A percentile compares a stretch with the other conserved stretches of the same genome.
Evolutionary conservation across 257 asterid genomes (phyloP).

Genomic region (Ocimum tenuiflorum): DNA sequence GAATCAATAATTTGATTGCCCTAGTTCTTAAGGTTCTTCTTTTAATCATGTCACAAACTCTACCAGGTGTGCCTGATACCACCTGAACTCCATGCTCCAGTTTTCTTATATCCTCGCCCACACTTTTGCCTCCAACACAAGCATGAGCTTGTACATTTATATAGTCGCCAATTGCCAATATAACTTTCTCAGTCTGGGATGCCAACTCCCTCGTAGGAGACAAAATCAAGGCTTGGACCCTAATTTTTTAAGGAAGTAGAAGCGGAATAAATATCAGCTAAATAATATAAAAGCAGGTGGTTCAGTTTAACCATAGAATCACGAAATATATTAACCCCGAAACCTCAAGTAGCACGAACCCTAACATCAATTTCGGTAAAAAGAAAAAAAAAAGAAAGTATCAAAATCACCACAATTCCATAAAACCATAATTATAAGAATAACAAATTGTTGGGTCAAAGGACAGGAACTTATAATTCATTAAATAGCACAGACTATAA

Average conservation of each 20-base stretch:
- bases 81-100: constrained; percentile 92
- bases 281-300: not conserved
- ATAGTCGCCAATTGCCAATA: constrained; percentile 70
- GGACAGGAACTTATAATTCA: not conserved
- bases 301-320: not conserved
- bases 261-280: not conserved
- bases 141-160: constrained; percentile 83
- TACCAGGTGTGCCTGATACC: constrained; percentile 95
- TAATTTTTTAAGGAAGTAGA: not conserved
- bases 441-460: not conserved
- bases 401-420: not conserved
- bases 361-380: not conserved
- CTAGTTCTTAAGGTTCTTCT: constrained; percentile 81
- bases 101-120: constrained; percentile 85
- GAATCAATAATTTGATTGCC: constrained; percentile 64
- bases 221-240: constrained; percentile 87
- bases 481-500: not conserved
- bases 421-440: not conserved
- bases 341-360: not conserved
- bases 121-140: constrained; percentile 88
- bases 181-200: constrained; percentile 81
- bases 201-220: constrained; percentile 97
- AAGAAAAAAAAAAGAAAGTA: no score
- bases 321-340: not conserved
- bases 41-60: constrained; percentile 92